A percentile compares a stretch with the other conserved stretches of the same genome.
phyloP scores from a whole-genome alignment of 257 asterid species.

The Penstemon newberryi region DNA sequence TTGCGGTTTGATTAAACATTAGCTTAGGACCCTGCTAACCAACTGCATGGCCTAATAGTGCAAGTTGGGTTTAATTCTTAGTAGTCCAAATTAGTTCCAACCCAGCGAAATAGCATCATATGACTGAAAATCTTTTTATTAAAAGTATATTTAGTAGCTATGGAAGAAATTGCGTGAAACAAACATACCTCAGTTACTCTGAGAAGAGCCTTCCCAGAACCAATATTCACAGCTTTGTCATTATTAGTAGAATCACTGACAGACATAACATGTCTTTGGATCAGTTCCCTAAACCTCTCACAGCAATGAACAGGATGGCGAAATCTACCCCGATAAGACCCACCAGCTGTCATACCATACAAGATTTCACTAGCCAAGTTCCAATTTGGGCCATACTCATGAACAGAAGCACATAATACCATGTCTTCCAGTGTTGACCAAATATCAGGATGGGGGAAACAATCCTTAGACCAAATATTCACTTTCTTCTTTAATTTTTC shows the following conservation, averaged over 20 bases:
- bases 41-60: neutral
- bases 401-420: constrained; percentile 70
- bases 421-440: constrained; percentile 94
- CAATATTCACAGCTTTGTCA: constrained; percentile 58
- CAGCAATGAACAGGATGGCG: constrained; percentile 91
- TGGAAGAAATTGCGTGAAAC: constrained; percentile 8
- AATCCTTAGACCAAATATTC: constrained; percentile 58
- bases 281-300: constrained; percentile 90
- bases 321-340: constrained; percentile 75
- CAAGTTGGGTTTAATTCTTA: too few species aligned
- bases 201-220: constrained; percentile 78
- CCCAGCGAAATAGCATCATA: constrained; percentile 5
- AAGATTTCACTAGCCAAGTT: constrained; percentile 76
- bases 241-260: constrained; percentile 54
- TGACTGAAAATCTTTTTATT: neutral
- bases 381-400: constrained; percentile 95
- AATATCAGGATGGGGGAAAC: constrained; percentile 65
- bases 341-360: constrained; percentile 74
- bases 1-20: neutral
- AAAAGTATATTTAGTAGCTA: neutral
- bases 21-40: neutral
- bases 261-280: constrained; percentile 77
- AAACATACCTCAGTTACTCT: constrained; percentile 83
- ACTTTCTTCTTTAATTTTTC: constrained; percentile 81
- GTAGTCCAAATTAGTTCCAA: neutral